Conservation (phyloP, 2,329 filamentous ascomycete genomes). For the Capronia epimyces region DNA sequence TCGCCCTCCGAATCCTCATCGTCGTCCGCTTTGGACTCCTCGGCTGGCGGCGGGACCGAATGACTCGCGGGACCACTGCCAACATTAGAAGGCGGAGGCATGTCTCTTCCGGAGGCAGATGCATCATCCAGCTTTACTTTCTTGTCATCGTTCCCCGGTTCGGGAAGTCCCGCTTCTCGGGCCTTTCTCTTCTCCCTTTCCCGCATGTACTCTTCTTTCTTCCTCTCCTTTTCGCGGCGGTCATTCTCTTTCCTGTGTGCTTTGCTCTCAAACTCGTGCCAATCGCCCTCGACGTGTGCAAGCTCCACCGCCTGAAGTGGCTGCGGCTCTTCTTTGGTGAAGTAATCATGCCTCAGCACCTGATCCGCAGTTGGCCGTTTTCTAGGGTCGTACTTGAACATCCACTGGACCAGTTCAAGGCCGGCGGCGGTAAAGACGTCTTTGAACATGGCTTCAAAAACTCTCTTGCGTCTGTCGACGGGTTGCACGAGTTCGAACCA, state of each 20-base stretch:
- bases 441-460: constrained; percentile 75
- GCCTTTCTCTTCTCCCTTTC: constrained; percentile 44
- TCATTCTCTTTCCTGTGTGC: constrained; percentile 86
- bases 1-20: constrained; percentile 25
- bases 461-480: constrained; percentile 59
- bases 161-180: constrained; percentile 27
- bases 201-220: constrained; percentile 48
- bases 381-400: constrained; percentile 84
- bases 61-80: constrained; percentile 9
- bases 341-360: constrained; percentile 82
- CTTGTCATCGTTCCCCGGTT: constrained; percentile 8
- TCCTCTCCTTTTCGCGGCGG: constrained; percentile 53
- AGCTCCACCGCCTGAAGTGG: constrained; percentile 78
- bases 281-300: constrained; percentile 78
- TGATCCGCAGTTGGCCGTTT: constrained; percentile 78
- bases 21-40: constrained; percentile 13
- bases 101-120: not conserved
- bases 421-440: constrained; percentile 71
- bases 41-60: not conserved
- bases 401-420: constrained; percentile 72
- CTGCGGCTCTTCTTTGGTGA: constrained; percentile 71
- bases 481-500: constrained; percentile 93
- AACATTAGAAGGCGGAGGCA: constrained; percentile 11
- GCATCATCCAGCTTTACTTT: constrained; percentile 12
- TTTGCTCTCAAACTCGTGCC: constrained; percentile 99